Percentiles rank a stretch among this genome's conserved stretches.
Evolutionary conservation across 2,329 filamentous ascomycete genomes (phyloP).

Genomic region (Parasarocladium wereldwijsianum): DNA sequence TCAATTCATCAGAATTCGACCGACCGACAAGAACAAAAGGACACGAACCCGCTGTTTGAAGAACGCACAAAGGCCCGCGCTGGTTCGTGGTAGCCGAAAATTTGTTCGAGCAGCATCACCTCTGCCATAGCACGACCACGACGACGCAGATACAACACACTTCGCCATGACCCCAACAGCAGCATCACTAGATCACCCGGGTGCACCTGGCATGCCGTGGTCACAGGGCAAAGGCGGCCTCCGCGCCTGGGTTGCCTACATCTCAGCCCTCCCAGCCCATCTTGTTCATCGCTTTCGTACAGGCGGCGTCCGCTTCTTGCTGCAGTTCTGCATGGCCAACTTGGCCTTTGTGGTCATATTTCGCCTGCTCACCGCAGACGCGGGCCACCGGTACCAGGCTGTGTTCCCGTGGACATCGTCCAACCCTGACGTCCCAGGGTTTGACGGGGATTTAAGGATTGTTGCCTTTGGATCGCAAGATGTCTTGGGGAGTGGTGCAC

Average conservation of each 20-base stretch:
- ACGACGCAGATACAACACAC: no score
- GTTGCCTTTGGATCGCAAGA: conserved; percentile 36
- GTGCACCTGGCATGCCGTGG: no score
- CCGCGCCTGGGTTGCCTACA: neutral
- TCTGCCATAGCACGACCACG: no score
- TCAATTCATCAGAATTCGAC: no score
- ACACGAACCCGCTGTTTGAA: no score
- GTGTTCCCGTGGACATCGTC: conserved; percentile 6
- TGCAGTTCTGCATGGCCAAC: conserved; percentile 13
- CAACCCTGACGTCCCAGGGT: conserved; percentile 9
- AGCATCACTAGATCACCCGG: no score
- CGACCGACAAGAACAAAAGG: no score
- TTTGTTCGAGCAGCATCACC: no score
- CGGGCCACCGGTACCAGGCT: conserved; percentile 10
- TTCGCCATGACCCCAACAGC: no score
- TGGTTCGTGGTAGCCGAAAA: no score
- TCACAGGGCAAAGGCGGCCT: no score
- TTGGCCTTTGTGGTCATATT: conserved; percentile 15
- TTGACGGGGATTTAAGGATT: conserved; percentile 22
- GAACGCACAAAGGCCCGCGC: no score
- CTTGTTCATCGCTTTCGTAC: conserved; percentile 26
- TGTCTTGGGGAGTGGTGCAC: conserved; percentile 25
- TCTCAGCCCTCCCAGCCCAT: neutral
- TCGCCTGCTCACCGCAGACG: conserved; percentile 10
- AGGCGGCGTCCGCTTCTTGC: conserved; percentile 15